These are phyloP conservation scores for Artemisia argyi DNA, from an alignment of 129 eudicot genomes.

Conservation along the genomic window DNA sequence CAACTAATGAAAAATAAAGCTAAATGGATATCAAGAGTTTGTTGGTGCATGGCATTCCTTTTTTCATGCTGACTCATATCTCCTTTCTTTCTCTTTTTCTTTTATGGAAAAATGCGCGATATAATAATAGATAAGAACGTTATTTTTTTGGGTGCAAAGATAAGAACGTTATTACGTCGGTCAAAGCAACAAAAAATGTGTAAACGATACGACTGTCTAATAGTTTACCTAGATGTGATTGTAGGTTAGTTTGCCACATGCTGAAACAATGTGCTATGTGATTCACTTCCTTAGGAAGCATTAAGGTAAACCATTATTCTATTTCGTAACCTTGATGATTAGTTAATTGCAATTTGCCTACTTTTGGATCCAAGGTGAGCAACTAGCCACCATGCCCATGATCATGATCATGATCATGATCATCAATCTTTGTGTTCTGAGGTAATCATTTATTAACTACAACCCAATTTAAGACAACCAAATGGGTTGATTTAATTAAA, in stretches of 20 bases:
- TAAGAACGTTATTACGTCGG: no score
- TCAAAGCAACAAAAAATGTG: neutral
- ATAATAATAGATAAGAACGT: no score
- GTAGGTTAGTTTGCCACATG: slow-evolving; percentile 17
- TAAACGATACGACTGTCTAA: neutral
- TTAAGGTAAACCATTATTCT: neutral
- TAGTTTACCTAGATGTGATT: neutral
- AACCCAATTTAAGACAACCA: no score
- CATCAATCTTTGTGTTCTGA: no score
- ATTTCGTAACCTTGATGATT: slow-evolving; percentile 3
- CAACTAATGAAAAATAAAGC: slow-evolving; percentile 15
- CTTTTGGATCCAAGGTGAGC: no score
- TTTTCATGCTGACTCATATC: slow-evolving; percentile 28
- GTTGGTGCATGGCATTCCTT: slow-evolving; percentile 34
- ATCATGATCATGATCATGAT: no score
- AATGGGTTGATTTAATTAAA: no score
- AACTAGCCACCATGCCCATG: no score
- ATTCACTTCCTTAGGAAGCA: no score
- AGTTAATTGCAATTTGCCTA: neutral
- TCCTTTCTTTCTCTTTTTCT: no score
- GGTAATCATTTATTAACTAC: no score
- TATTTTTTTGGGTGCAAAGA: no score
- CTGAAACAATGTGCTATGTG: slow-evolving; percentile 24
- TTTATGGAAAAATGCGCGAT: neutral
- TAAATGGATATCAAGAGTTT: slow-evolving; percentile 16